Evolutionary conservation across 2,329 filamentous ascomycete genomes (phyloP), one percentile per base, ranked within the genome.

Genomic region (Hymenoscyphus salicellus): DNA sequence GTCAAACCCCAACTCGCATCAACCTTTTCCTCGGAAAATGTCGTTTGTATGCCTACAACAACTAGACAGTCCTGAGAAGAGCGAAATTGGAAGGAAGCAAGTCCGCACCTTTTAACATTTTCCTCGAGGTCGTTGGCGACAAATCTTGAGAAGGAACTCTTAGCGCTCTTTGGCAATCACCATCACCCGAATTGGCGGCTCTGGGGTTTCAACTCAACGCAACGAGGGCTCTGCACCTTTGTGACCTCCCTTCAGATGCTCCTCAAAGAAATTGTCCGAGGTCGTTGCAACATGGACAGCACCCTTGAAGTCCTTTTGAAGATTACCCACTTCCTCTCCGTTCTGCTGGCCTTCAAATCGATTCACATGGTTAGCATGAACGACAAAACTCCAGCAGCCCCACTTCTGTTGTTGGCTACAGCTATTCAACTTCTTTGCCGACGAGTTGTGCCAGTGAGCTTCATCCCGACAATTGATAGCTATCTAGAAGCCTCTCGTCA

Each of bases 201-300:
- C 30, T 64, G 65, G 65, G 61, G 49, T n/a, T 64, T 66, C 30
- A 58, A 66, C 41, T 64, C 65, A 5, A 66, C 65, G 1, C 38
- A 17, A 5, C 52, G 65, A 33, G 62, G 65, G 7, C 60, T 66
- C 52, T 64, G 62, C 20, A 66, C 62, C 1, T 64, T 66, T 58
- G 49, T 64, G 20, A 64, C 62, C 28, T 64, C 62, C 41, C 20
- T 66, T 11, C 61, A 64, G n/a, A 66, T 66, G 20, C 33, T 66
- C 5, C 41, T 63, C 28, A 61, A 64, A 28, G 65, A 66, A 58
- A 64, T 66, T 36, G 58, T 60, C 38, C 49, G 55, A 2, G 62
- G 58, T 6, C 58, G 57, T 46, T 63, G 62, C n/a, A 64, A 11
- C 20, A 0, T 60, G 30, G 58, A 60, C 26, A 38, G 58, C 10